Base-by-base conservation (phyloP, 345 rosid species). In the Erodium maritimum region DNA sequence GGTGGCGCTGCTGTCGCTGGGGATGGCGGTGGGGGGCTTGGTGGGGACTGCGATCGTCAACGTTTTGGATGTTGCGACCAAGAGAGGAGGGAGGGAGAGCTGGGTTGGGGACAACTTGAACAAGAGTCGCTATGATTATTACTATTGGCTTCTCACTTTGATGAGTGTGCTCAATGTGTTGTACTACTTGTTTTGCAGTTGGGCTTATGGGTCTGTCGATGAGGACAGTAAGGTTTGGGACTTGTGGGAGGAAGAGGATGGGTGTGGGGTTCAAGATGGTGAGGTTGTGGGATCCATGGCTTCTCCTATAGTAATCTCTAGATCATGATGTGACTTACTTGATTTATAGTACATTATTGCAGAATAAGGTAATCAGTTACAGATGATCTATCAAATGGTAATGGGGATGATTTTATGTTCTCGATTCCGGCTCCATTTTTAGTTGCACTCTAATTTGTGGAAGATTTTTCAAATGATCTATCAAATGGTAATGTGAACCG, bases 101-200 rank as follows among this genome's bases (percentile, higher is more conserved):
- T 75, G 91, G 96, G 71, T 85, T 20, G 69, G 77, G 0, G 66
- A 61, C 55, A 72, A 81, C 45, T 60, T 81, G 24, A 65, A 82
- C 55, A 66, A 66, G 54, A 87, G 82, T 10, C 90, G 68, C 58
- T 81, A 71, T 58, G 91, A 81, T 53, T 76, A 75, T 48, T 85
- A 75, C 50, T 80, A 74, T 24, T 79, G 80, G 75, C 52, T 85
- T 60, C 64, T 80, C 42, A 71, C 69, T 0, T 66, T 52, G 12
- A 52, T 88, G 66, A 57, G 73, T 55, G 18, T 68, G 20, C 56
- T 61, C 45, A 86, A 74, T 65, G 71, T 82, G 54, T 0, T 73
- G 1, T 72, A 72, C 59, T 79, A 61, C 54, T 21, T 79, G 48
- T 64, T 48, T 19, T 77, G 83, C 65, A 45, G 79, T 64, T 66